Conservation (phyloP, 139 green algal genomes). For the Tetraselmis striata region DNA sequence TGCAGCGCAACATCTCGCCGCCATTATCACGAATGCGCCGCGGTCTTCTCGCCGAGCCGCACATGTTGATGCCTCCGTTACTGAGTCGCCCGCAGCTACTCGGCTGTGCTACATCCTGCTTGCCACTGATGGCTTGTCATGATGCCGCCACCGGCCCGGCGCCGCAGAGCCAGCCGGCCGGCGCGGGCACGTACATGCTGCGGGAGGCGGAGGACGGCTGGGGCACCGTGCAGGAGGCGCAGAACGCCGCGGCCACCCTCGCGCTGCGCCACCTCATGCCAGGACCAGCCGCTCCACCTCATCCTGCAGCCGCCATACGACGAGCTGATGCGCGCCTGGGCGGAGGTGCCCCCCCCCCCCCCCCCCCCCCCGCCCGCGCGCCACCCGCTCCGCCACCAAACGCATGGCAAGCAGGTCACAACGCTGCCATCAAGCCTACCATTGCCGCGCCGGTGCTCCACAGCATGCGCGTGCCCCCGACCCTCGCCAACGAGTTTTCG, state of each 20-base stretch:
- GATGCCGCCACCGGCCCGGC: too few relatives aligned
- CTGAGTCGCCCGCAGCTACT: conserved; percentile 22
- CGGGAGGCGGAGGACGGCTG: conserved; percentile 51
- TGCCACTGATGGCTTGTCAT: too few relatives aligned
- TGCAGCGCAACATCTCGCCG: too few relatives aligned
- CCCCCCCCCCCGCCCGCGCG: not conserved
- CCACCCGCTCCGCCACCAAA: not conserved
- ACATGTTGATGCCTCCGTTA: conserved; percentile 43
- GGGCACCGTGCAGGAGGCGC: conserved; percentile 67
- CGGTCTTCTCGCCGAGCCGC: too few relatives aligned
- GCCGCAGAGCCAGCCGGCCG: not conserved
- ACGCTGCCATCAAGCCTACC: too few relatives aligned
- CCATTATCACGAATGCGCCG: too few relatives aligned
- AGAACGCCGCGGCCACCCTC: conserved; percentile 71
- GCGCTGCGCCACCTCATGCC: conserved; percentile 54
- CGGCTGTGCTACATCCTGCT: too few relatives aligned
- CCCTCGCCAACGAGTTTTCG: too few relatives aligned
- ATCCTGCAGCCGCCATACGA: conserved; percentile 17
- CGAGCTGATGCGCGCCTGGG: conserved; percentile 27
- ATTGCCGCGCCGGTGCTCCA: too few relatives aligned
- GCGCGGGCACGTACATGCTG: conserved; percentile 23
- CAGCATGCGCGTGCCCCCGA: too few relatives aligned
- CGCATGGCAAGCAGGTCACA: too few relatives aligned
- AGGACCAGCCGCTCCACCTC: conserved; percentile 26
- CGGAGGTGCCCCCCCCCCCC: conserved; percentile 10